A percentile compares a stretch with the other conserved stretches of the same genome.
These are phyloP conservation scores for Ceratocystis lukuohia DNA, from an alignment of 2,329 filamentous ascomycete genomes.

Conservation along the genomic window DNA sequence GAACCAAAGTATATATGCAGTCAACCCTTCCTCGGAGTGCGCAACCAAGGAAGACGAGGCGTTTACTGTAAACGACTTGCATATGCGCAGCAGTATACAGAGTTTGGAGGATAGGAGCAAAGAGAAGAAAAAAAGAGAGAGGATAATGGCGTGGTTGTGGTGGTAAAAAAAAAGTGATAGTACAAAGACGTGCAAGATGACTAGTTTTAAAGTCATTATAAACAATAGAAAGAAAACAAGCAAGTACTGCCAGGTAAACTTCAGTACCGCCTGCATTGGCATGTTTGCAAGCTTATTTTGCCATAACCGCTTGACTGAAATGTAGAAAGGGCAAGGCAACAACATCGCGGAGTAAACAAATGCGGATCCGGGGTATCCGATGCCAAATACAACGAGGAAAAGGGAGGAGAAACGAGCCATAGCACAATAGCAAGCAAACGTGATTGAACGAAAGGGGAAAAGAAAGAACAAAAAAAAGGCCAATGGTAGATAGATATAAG, in stretches of 20 bases:
- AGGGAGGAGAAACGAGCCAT: not conserved
- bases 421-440: not conserved
- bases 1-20: constrained; percentile 13
- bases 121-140: constrained; percentile 6
- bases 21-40: not conserved
- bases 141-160: not conserved
- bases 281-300: not conserved
- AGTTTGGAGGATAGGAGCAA: not conserved
- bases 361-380: constrained; percentile 4
- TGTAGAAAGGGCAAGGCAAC: not conserved
- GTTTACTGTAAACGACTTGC: not conserved
- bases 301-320: not conserved
- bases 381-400: not conserved
- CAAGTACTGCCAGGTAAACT: not conserved
- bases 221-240: not conserved
- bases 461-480: constrained; percentile 6
- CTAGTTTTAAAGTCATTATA: not conserved
- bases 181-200: constrained; percentile 10
- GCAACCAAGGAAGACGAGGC: not conserved
- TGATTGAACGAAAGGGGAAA: not conserved
- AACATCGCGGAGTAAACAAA: not conserved
- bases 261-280: not conserved
- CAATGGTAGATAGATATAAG: constrained; percentile 4
- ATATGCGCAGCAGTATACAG: constrained; percentile 7
- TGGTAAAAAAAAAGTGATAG: not conserved